Percentiles rank a stretch among this genome's conserved stretches.
phyloP scores from a whole-genome alignment of 2,329 filamentous ascomycete species.

The Lecanicillium sp. region DNA sequence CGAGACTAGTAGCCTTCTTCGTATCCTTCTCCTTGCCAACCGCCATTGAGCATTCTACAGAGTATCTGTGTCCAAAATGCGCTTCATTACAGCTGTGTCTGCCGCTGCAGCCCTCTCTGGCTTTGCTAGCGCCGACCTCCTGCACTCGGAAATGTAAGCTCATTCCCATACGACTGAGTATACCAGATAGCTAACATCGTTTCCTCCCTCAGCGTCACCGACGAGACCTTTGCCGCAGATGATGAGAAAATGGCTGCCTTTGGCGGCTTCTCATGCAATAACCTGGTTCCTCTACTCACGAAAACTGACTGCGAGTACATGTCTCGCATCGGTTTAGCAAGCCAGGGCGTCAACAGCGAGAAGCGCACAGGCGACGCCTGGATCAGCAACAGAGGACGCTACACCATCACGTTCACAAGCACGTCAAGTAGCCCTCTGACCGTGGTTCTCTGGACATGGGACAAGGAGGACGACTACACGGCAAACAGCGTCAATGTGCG shows the following conservation, averaged over 20 bases:
- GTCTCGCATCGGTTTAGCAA: constrained; percentile 16
- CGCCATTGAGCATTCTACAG: not conserved
- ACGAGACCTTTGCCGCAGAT: not conserved
- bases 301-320: constrained; percentile 18
- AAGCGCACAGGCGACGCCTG: constrained; percentile 16
- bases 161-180: not conserved
- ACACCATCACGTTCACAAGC: constrained; percentile 21
- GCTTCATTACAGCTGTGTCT: not conserved
- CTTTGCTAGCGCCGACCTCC: not conserved
- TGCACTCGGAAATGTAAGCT: not conserved
- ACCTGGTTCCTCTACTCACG: constrained; percentile 12
- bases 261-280: constrained; percentile 10
- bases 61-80: not conserved
- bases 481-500: constrained; percentile 19
- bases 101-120: not conserved
- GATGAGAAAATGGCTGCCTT: not conserved
- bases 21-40: no score
- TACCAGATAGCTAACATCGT: no score
- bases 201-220: not conserved
- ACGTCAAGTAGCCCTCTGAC: constrained; percentile 11
- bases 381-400: constrained; percentile 19
- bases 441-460: constrained; percentile 18
- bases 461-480: constrained; percentile 11
- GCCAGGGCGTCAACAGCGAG: constrained; percentile 15
- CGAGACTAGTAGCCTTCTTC: no score